Percentiles rank a stretch among this genome's conserved stretches.
Conservation (phyloP, 352 stramenopile genomes). For the Globisporangium parvum region DNA sequence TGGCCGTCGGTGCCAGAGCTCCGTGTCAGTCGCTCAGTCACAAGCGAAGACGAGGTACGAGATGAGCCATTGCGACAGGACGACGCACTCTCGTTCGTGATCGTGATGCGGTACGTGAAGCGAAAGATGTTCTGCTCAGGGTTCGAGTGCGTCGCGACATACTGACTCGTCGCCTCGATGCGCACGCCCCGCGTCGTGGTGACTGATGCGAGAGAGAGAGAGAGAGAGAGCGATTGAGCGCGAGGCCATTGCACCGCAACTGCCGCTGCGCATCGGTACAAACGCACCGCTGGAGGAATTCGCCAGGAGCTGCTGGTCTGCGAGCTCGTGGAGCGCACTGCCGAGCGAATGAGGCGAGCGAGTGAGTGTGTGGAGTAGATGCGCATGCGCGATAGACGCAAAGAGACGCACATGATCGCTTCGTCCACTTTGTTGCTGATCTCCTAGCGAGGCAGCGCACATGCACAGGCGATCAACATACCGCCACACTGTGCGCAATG, state of each 20-base stretch:
- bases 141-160: slow-evolving; percentile 48
- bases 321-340: slow-evolving; percentile 57
- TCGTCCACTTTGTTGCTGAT: slow-evolving; percentile 54
- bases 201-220: too few relatives aligned
- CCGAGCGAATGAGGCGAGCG: background rate
- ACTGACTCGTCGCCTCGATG: slow-evolving; percentile 71
- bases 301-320: slow-evolving; percentile 54
- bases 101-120: slow-evolving; percentile 75
- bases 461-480: too few relatives aligned
- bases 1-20: background rate
- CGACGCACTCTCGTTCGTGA: slow-evolving; percentile 65
- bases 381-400: background rate
- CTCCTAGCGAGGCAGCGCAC: slow-evolving; percentile 25
- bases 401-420: slow-evolving; percentile 39
- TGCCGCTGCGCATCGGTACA: background rate
- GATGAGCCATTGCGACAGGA: background rate
- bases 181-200: slow-evolving; percentile 60
- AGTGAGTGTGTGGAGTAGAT: background rate
- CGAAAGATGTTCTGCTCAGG: slow-evolving; percentile 46
- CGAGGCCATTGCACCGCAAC: background rate
- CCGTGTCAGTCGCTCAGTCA: background rate
- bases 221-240: too few relatives aligned
- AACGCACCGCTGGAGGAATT: slow-evolving; percentile 65
- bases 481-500: background rate
- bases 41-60: background rate